A percentile compares a stretch with the other conserved stretches of the same genome.
phyloP scores from a whole-genome alignment of 352 stramenopile species.

The Aphanomyces euteiches region DNA sequence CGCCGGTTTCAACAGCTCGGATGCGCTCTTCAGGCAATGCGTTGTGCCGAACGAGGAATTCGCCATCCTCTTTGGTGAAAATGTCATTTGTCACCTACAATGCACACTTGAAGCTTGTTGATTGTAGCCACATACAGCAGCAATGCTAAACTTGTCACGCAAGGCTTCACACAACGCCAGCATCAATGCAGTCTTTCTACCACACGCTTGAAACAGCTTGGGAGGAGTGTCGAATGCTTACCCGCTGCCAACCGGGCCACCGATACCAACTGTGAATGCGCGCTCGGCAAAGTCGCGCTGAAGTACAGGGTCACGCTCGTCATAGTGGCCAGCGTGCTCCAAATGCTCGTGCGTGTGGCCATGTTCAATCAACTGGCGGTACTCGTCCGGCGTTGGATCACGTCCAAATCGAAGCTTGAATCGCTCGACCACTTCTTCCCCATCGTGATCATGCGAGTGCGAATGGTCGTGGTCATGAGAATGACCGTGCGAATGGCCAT shows the following conservation, averaged over 20 bases:
- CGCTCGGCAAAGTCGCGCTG: conserved; percentile 76
- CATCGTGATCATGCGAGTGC: conserved; percentile 34
- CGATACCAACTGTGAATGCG: conserved; percentile 95
- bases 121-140: conserved; percentile 43
- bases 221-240: conserved; percentile 30
- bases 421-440: conserved; percentile 61
- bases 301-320: conserved; percentile 48
- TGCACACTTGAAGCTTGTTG: background rate
- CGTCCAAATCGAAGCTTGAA: conserved; percentile 61
- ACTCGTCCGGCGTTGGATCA: conserved; percentile 64
- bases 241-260: conserved; percentile 91
- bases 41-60: conserved; percentile 95
- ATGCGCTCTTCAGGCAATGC: conserved; percentile 90
- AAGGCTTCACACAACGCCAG: conserved; percentile 88
- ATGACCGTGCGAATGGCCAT: conserved; percentile 34
- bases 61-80: conserved; percentile 97
- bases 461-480: conserved; percentile 32
- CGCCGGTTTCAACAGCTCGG: conserved; percentile 95
- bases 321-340: conserved; percentile 71
- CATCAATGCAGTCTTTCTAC: conserved; percentile 93
- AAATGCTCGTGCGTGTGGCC: conserved; percentile 87
- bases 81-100: conserved; percentile 98
- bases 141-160: conserved; percentile 75
- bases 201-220: background rate
- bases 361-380: conserved; percentile 73